Evolutionary conservation across 805 yeast species (phyloP).

Genomic region (Komagataella phaffii): DNA sequence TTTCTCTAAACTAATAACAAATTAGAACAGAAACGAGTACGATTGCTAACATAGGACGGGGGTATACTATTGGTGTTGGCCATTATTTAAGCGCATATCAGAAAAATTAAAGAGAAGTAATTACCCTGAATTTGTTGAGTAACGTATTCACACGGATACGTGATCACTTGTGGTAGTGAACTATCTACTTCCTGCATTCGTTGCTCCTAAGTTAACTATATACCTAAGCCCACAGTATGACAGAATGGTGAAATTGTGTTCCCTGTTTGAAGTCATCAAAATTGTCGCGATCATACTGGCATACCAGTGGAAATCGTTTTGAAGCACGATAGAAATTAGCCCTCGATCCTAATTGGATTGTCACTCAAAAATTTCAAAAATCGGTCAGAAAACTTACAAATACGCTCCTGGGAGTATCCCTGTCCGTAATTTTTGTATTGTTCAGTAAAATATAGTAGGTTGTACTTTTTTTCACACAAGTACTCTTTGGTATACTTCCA

Average conservation of each 20-base stretch:
- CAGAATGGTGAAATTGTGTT: neutral
- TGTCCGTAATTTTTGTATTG: neutral
- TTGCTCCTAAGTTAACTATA: neutral
- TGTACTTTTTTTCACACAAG: constrained; percentile 8
- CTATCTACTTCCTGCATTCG: too few species aligned
- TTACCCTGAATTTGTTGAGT: too few species aligned
- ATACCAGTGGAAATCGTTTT: neutral
- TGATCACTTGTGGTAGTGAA: too few species aligned
- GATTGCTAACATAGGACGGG: too few species aligned
- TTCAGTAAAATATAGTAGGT: neutral
- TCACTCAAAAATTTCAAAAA: neutral
- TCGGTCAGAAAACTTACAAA: neutral
- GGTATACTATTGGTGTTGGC: too few species aligned
- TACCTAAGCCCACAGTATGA: neutral
- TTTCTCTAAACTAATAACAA: too few species aligned
- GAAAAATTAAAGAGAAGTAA: too few species aligned
- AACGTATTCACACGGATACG: too few species aligned
- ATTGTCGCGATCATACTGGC: neutral
- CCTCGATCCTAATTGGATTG: neutral
- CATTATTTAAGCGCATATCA: too few species aligned
- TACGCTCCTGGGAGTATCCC: neutral
- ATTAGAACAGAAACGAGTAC: too few species aligned
- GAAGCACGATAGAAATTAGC: neutral
- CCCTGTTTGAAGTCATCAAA: neutral
- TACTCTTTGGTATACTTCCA: constrained; percentile 15